These are phyloP conservation scores for Fusarium algeriense DNA, from an alignment of 2,329 filamentous ascomycete genomes.

Conservation along the genomic window DNA sequence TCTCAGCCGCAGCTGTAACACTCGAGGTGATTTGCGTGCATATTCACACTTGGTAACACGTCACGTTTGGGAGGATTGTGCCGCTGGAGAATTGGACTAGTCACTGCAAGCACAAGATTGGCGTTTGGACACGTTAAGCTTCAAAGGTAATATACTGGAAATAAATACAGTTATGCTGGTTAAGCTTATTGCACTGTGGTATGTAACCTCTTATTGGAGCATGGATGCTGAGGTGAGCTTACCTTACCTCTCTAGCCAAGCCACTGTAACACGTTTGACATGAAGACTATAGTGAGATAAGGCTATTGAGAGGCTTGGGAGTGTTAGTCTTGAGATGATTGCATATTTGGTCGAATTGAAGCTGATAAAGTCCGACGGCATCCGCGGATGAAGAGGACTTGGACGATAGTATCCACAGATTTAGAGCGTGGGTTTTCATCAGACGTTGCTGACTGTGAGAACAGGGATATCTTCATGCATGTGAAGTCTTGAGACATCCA, in stretches of 20 bases:
- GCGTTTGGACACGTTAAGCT: not conserved
- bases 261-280: not conserved
- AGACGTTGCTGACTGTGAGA: not conserved
- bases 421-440: not conserved
- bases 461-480: not conserved
- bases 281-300: not conserved
- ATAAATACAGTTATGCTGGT: not conserved
- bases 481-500: not conserved
- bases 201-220: not conserved
- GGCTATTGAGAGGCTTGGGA: not conserved
- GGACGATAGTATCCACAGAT: not conserved
- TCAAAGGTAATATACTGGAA: not conserved
- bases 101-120: not conserved
- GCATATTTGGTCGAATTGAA: not conserved
- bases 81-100: not conserved
- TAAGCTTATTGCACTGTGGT: constrained; percentile 15
- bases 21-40: not conserved
- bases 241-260: not conserved
- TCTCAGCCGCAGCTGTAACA: constrained; percentile 7
- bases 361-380: constrained; percentile 4
- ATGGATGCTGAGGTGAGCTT: constrained; percentile 17
- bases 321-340: not conserved
- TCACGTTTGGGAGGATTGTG: not conserved
- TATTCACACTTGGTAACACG: constrained; percentile 16
- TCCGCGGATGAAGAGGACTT: not conserved